Evolutionary conservation across 129 eudicot genomes (phyloP).

Genomic region (Deinandra increscens): DNA sequence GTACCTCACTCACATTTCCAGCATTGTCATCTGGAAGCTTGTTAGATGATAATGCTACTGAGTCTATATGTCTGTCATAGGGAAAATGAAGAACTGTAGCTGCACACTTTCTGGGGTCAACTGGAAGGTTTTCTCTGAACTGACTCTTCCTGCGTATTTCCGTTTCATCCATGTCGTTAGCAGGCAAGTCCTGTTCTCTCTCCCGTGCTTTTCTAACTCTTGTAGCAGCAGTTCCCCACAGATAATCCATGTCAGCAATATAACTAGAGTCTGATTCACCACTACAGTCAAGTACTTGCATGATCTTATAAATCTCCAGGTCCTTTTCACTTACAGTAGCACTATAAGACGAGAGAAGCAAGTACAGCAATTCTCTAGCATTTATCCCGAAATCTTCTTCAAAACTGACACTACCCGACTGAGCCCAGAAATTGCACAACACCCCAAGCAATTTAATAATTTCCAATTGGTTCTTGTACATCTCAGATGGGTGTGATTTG

Average conservation of each 20-base stretch:
- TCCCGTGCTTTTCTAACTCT: slow-evolving; percentile 52
- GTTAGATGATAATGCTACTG: slow-evolving; percentile 24
- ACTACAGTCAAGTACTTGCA: slow-evolving; percentile 54
- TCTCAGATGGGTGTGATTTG: slow-evolving; percentile 25
- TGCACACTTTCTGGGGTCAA: slow-evolving; percentile 81
- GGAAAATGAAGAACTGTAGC: slow-evolving; percentile 79
- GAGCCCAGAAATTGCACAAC: slow-evolving; percentile 40
- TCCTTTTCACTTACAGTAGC: slow-evolving; percentile 76
- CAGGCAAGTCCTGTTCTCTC: slow-evolving; percentile 36
- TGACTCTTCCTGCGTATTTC: slow-evolving; percentile 55
- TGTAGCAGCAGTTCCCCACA: slow-evolving; percentile 81
- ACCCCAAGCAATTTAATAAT: slow-evolving; percentile 71
- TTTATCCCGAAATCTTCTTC: slow-evolving; percentile 57
- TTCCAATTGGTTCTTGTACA: slow-evolving; percentile 47
- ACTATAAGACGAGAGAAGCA: slow-evolving; percentile 78
- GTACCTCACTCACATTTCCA: slow-evolving; percentile 45
- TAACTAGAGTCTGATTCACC: slow-evolving; percentile 31
- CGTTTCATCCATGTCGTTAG: slow-evolving; percentile 29
- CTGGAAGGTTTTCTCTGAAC: slow-evolving; percentile 74
- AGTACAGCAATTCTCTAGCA: slow-evolving; percentile 52
- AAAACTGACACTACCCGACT: slow-evolving; percentile 31
- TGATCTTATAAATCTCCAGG: slow-evolving; percentile 68
- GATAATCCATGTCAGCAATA: slow-evolving; percentile 65
- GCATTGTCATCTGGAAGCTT: slow-evolving; percentile 32
- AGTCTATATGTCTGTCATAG: slow-evolving; percentile 42